These are phyloP conservation scores for Uncinocarpus reesii DNA, from an alignment of 2,329 filamentous ascomycete species.

Conservation along the genomic window DNA sequence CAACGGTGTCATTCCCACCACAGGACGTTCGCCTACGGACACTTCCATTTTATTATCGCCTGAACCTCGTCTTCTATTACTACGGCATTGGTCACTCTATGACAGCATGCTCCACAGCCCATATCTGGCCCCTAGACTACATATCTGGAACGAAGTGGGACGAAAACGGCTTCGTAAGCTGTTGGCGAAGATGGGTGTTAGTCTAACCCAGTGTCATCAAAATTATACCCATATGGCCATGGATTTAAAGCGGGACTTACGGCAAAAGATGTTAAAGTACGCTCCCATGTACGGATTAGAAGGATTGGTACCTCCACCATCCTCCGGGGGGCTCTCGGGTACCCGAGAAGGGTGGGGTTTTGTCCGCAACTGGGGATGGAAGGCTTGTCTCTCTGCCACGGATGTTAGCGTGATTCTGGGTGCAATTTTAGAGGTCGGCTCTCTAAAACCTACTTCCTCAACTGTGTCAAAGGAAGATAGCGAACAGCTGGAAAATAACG, in stretches of 20 bases:
- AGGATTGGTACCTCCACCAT: conserved; percentile 73
- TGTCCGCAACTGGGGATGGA: conserved; percentile 95
- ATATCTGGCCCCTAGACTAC: conserved; percentile 80
- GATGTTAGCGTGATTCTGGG: conserved; percentile 91
- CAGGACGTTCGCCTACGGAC: conserved; percentile 78
- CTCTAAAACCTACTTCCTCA: conserved; percentile 22
- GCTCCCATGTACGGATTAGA: conserved; percentile 89
- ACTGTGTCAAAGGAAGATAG: conserved; percentile 20
- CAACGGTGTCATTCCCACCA: conserved; percentile 77
- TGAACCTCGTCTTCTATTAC: conserved; percentile 83
- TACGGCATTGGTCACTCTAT: conserved; percentile 94
- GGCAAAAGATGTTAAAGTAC: conserved; percentile 79
- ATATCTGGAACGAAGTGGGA: conserved; percentile 87
- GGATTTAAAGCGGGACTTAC: conserved; percentile 78
- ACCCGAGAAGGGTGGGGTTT: conserved; percentile 93
- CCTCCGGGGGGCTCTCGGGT: conserved; percentile 58
- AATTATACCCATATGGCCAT: conserved; percentile 98
- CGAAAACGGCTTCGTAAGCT: conserved; percentile 85
- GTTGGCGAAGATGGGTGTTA: conserved; percentile 95
- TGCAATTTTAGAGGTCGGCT: conserved; percentile 81
- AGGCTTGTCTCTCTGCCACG: conserved; percentile 81
- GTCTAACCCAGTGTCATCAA: conserved; percentile 84
- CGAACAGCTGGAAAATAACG: conserved; percentile 19
- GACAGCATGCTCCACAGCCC: conserved; percentile 98
- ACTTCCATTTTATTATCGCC: conserved; percentile 85